A percentile compares a stretch with the other conserved stretches of the same genome.
phyloP scores from a whole-genome alignment of 1,284 basidiomycete genomes.

The Cryptococcus wingfieldii region DNA sequence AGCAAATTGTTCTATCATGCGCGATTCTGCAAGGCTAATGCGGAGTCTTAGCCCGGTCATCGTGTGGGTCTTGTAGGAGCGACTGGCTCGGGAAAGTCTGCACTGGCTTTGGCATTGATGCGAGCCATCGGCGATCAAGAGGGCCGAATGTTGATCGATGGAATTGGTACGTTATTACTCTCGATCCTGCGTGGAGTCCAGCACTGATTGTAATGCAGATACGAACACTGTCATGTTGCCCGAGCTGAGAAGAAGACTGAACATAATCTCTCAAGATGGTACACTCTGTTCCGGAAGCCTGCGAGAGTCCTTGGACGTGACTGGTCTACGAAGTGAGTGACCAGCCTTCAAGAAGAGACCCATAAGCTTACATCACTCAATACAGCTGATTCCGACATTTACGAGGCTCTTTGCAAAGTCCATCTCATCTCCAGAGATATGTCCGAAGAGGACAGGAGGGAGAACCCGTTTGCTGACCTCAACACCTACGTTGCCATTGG shows the following conservation, averaged over 20 bases:
- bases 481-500: constrained; percentile 42
- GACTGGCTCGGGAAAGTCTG: constrained; percentile 65
- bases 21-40: too few relatives aligned
- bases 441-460: constrained; percentile 51
- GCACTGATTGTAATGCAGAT: too few relatives aligned
- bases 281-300: constrained; percentile 54
- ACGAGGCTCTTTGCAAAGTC: constrained; percentile 57
- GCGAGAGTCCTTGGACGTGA: constrained; percentile 60
- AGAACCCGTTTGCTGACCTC: constrained; percentile 57
- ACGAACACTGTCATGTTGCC: constrained; percentile 58
- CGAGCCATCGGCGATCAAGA: constrained; percentile 62
- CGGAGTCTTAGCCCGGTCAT: constrained; percentile 55
- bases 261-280: constrained; percentile 53
- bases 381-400: constrained; percentile 54
- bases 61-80: constrained; percentile 75
- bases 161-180: constrained; percentile 50
- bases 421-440: constrained; percentile 46
- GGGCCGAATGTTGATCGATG: constrained; percentile 69
- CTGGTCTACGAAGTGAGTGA: constrained; percentile 22
- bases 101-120: constrained; percentile 64
- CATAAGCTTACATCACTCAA: not conserved
- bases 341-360: too few relatives aligned
- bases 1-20: not conserved
- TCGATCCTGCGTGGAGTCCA: not conserved
- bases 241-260: constrained; percentile 59